These are phyloP conservation scores for Silybum marianum DNA, from an alignment of 129 eudicot species.

Conservation along the genomic window DNA sequence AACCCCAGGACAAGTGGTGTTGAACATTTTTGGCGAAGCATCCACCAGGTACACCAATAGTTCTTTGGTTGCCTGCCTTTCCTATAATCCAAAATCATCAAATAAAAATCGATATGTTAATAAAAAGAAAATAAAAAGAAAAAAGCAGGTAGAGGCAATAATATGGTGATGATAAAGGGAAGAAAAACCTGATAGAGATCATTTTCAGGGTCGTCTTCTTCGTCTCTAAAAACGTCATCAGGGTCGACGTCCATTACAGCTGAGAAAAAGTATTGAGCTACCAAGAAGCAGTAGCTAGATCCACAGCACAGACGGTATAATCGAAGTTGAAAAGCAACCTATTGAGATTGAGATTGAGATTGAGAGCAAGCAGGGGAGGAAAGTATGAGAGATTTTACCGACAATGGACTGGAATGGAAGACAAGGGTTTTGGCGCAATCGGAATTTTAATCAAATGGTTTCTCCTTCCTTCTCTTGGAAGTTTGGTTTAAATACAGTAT, in stretches of 20 bases:
- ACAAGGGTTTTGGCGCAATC: no score
- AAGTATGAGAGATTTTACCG: no score
- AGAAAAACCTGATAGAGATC: slow-evolving; percentile 54
- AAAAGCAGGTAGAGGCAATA: not conserved
- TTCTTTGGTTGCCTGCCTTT: slow-evolving; percentile 67
- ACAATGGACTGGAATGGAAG: no score
- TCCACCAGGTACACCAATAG: slow-evolving; percentile 77
- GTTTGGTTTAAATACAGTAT: no score
- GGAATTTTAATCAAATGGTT: no score
- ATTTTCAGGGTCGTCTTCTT: slow-evolving; percentile 74
- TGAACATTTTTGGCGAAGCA: slow-evolving; percentile 96
- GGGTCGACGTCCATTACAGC: slow-evolving; percentile 81
- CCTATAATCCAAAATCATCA: slow-evolving; percentile 38
- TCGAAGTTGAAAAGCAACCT: no score
- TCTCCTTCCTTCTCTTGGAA: no score
- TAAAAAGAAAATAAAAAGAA: not conserved
- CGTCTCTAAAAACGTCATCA: slow-evolving; percentile 89
- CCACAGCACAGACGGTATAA: no score
- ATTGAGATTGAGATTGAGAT: no score
- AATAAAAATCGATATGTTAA: not conserved
- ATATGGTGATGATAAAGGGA: no score
- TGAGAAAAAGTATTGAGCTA: not conserved
- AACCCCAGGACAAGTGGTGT: slow-evolving; percentile 61
- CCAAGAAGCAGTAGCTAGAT: not conserved
- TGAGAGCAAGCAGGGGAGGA: no score